phyloP scores from a whole-genome alignment of 352 stramenopile genomes.

The Phytophthora podocarpi region DNA sequence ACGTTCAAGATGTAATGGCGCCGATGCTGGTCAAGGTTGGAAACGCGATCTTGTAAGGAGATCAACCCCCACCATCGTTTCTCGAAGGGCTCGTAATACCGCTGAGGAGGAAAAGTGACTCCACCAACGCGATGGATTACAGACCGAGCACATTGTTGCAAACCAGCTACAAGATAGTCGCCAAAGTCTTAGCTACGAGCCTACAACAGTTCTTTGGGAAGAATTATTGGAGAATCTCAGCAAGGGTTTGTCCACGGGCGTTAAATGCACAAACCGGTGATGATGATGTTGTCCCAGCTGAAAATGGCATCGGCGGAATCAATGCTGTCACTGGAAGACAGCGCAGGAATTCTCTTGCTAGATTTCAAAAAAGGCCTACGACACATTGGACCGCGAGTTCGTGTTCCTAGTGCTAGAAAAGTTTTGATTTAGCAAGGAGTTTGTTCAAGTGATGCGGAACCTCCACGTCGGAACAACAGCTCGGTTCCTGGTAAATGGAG shows the following conservation, averaged over 20 bases:
- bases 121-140: not conserved
- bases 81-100: not conserved
- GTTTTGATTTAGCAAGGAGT: not conserved
- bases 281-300: not conserved
- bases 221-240: not conserved
- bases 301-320: not conserved
- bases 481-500: not conserved
- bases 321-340: not conserved
- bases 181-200: too few relatives aligned
- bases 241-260: not conserved
- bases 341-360: not conserved
- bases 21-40: not conserved
- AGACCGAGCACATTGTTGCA: not conserved
- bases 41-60: not conserved
- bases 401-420: not conserved
- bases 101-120: not conserved
- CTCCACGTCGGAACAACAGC: not conserved
- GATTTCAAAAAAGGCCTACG: not conserved
- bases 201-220: too few relatives aligned
- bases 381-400: not conserved
- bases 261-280: not conserved
- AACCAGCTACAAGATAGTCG: not conserved
- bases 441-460: not conserved
- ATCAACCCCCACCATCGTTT: not conserved
- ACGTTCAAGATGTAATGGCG: not conserved